Percentiles rank a stretch among this genome's conserved stretches.
Conservation (phyloP, 345 rosid species). For the Clarkia xantiana region DNA sequence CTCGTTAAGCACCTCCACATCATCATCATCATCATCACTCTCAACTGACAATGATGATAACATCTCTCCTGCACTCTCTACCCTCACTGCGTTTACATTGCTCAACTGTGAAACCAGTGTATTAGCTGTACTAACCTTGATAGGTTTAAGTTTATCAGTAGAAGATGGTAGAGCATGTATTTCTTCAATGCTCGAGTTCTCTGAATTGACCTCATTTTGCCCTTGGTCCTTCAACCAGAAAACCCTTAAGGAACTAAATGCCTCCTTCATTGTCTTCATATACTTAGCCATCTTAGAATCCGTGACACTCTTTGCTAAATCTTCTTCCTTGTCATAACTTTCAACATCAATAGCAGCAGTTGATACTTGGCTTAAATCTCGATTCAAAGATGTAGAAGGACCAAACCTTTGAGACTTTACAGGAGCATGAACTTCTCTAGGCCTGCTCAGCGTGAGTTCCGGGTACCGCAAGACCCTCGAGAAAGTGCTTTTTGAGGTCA, state of each 20-base stretch:
- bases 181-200: constrained; percentile 45
- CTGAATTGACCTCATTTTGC: constrained; percentile 29
- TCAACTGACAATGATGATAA: constrained; percentile 28
- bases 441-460: constrained; percentile 28
- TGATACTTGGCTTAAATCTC: neutral
- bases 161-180: constrained; percentile 10
- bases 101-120: constrained; percentile 19
- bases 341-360: constrained; percentile 7
- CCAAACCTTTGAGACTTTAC: constrained; percentile 45
- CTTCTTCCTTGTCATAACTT: constrained; percentile 10
- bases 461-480: constrained; percentile 67
- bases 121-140: constrained; percentile 14
- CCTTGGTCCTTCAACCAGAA: constrained; percentile 21
- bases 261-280: constrained; percentile 25
- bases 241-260: constrained; percentile 31
- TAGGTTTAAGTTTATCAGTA: constrained; percentile 14
- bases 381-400: constrained; percentile 4
- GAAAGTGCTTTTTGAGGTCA: constrained; percentile 24
- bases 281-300: constrained; percentile 11
- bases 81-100: constrained; percentile 18
- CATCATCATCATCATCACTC: constrained; percentile 12
- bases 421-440: constrained; percentile 71
- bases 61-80: constrained; percentile 30
- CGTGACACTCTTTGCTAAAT: constrained; percentile 22
- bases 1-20: no score